phyloP scores from a whole-genome alignment of 345 rosid species.

The Corchorus capsularis region DNA sequence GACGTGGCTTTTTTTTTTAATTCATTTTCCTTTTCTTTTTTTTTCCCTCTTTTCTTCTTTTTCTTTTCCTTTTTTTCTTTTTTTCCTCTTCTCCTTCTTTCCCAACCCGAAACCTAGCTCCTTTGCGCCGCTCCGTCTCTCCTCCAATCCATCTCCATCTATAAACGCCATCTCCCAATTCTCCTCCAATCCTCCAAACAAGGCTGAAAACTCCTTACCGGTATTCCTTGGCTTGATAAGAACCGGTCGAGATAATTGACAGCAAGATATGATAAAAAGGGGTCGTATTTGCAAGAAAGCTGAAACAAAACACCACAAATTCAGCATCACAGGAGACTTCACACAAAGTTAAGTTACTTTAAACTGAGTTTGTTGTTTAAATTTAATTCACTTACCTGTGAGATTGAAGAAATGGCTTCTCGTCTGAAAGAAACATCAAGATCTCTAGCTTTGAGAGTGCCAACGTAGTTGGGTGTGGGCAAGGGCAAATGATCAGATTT shows the following conservation, averaged over 20 bases:
- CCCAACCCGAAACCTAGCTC: too few species aligned
- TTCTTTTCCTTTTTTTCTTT: too few species aligned
- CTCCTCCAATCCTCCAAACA: too few species aligned
- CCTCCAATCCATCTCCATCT: too few species aligned
- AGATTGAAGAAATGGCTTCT: slow-evolving; percentile 47
- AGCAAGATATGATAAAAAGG: slow-evolving; percentile 65
- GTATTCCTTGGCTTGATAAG: slow-evolving; percentile 57
- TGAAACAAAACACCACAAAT: slow-evolving; percentile 25
- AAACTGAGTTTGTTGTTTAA: neutral
- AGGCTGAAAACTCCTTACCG: slow-evolving; percentile 38
- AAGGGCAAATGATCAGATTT: slow-evolving; percentile 79
- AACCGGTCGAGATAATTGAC: slow-evolving; percentile 84
- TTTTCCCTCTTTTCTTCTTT: too few species aligned
- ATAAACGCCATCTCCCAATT: too few species aligned
- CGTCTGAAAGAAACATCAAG: slow-evolving; percentile 45
- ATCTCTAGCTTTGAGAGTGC: slow-evolving; percentile 38
- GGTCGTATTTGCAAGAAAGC: slow-evolving; percentile 44
- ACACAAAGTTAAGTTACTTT: neutral
- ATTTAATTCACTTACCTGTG: slow-evolving; percentile 38
- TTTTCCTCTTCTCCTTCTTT: too few species aligned
- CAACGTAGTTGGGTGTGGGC: slow-evolving; percentile 45
- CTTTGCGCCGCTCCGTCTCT: too few species aligned
- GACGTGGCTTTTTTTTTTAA: too few species aligned
- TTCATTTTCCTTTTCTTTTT: too few species aligned
- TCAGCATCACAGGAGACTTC: neutral